Evolutionary conservation across 2,329 filamentous ascomycete genomes (phyloP), one percentile per base, ranked within the genome.

Genomic region (Colletotrichum sp.): DNA sequence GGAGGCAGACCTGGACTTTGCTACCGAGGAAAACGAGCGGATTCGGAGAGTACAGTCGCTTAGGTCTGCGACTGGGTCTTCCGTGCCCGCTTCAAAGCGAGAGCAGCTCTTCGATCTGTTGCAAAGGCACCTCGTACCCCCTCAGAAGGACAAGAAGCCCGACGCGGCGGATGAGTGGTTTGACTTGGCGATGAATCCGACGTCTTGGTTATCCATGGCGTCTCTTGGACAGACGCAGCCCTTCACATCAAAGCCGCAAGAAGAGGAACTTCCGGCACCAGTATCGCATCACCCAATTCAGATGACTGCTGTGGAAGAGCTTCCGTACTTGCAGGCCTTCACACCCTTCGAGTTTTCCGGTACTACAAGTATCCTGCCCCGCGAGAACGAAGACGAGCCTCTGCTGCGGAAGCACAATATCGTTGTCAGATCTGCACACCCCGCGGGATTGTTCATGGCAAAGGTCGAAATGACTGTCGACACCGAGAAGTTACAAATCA

Each of bases 281-380:
- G 85, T 89, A 9, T 94, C 93, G 2, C 94, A 96, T 80, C 89
- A 91, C 68, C 95, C 93, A 0, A 80, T 92, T 3, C 87, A 88
- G 2, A 87, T 96, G 84, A 88, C 90, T 1, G 88, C 93, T 3
- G 86, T 89, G 1, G 91, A 96, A 75, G 91, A 94, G 66, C 84
- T 94, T 4, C 92, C 93, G 0, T 95, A 93, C 78, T 87, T 96
- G 0, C 90, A 93, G 61, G 88, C 93, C 10, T 95, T 97, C 79
- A 94, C 92, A 1, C 91, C 93, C 0, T 88, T 97, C 16, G 87
- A 86, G 0, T 92, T 94, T 73, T 87, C 88, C 0, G 93, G 92
- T 0, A 88, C 84, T 1, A 85, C 92, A 16, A 84, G 86, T 0
- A 82, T 90, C 0, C 79, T 91, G 3, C 87, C 89, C 0, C 79